phyloP scores from a whole-genome alignment of 192 early-diverging fungal genomes.

The Coemansia sp. region DNA sequence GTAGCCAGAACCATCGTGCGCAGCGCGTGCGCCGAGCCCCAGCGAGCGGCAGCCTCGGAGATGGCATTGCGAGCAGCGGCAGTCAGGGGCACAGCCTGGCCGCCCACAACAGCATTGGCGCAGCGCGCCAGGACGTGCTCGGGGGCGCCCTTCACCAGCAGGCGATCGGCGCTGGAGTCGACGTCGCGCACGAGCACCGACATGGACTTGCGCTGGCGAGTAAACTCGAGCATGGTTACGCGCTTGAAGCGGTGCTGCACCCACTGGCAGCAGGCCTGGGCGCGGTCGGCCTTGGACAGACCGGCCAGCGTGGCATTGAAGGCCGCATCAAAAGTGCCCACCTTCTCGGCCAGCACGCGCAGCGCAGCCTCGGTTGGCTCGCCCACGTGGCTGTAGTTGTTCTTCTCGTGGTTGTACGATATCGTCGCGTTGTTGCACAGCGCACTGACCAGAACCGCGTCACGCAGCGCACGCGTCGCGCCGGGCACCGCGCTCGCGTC shows the following conservation, averaged over 20 bases:
- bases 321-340: slow-evolving; percentile 69
- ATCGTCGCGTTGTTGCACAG: slow-evolving; percentile 92
- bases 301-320: slow-evolving; percentile 62
- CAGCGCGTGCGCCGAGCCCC: slow-evolving; percentile 74
- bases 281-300: slow-evolving; percentile 58
- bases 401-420: slow-evolving; percentile 68
- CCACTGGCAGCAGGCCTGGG: slow-evolving; percentile 73
- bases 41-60: slow-evolving; percentile 64
- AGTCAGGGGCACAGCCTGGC: slow-evolving; percentile 61
- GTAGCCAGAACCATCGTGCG: slow-evolving; percentile 90
- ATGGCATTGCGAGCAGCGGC: slow-evolving; percentile 59
- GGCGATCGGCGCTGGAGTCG: slow-evolving; percentile 6
- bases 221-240: slow-evolving; percentile 81
- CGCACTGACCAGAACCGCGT: slow-evolving; percentile 61
- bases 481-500: slow-evolving; percentile 65
- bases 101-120: slow-evolving; percentile 44
- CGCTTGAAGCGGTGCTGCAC: slow-evolving; percentile 62
- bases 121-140: slow-evolving; percentile 91
- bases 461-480: slow-evolving; percentile 58
- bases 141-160: slow-evolving; percentile 95
- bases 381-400: slow-evolving; percentile 75
- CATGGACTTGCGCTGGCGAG: slow-evolving; percentile 98
- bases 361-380: slow-evolving; percentile 99
- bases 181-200: slow-evolving; percentile 69
- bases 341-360: slow-evolving; percentile 89